Percentiles rank a stretch among this genome's conserved stretches.
Conservation (phyloP, 1,284 basidiomycete species). For the Leccinum pallidistipes region DNA sequence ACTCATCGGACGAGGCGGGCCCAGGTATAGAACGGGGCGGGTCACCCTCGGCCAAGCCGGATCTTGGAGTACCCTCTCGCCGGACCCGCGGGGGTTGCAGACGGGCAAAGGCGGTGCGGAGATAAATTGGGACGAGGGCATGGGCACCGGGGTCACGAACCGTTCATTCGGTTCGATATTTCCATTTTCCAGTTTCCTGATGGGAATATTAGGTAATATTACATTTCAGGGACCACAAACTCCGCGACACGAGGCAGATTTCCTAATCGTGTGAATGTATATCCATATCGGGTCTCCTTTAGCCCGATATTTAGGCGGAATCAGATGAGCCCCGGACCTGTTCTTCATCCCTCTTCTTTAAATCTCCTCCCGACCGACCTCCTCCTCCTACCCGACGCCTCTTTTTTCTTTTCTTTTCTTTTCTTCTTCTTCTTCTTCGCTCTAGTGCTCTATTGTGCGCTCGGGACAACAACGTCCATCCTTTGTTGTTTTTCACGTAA, state of each 20-base stretch:
- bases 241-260: slow-evolving; percentile 35
- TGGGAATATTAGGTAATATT: slow-evolving; percentile 34
- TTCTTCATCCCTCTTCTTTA: slow-evolving; percentile 33
- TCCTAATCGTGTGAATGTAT: slow-evolving; percentile 11
- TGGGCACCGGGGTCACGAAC: slow-evolving; percentile 28
- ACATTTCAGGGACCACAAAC: slow-evolving; percentile 34
- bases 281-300: slow-evolving; percentile 17
- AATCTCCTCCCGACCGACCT: slow-evolving; percentile 32
- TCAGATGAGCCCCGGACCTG: slow-evolving; percentile 18
- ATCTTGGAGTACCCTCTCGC: slow-evolving; percentile 27
- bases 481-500: slow-evolving; percentile 38
- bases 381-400: slow-evolving; percentile 33
- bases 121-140: slow-evolving; percentile 24
- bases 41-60: slow-evolving; percentile 29
- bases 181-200: slow-evolving; percentile 1
- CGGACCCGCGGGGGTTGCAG: slow-evolving; percentile 30
- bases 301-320: slow-evolving; percentile 35
- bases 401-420: slow-evolving; percentile 34
- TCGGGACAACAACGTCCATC: slow-evolving; percentile 34
- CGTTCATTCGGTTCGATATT: slow-evolving; percentile 15
- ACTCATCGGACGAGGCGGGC: neutral
- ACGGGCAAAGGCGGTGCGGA: slow-evolving; percentile 19
- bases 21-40: slow-evolving; percentile 9
- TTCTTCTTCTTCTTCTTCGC: slow-evolving; percentile 31
- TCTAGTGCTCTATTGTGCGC: slow-evolving; percentile 36